These are phyloP conservation scores for Taxawa tesnikishii DNA, from an alignment of 2,329 filamentous ascomycete species.

Conservation along the genomic window DNA sequence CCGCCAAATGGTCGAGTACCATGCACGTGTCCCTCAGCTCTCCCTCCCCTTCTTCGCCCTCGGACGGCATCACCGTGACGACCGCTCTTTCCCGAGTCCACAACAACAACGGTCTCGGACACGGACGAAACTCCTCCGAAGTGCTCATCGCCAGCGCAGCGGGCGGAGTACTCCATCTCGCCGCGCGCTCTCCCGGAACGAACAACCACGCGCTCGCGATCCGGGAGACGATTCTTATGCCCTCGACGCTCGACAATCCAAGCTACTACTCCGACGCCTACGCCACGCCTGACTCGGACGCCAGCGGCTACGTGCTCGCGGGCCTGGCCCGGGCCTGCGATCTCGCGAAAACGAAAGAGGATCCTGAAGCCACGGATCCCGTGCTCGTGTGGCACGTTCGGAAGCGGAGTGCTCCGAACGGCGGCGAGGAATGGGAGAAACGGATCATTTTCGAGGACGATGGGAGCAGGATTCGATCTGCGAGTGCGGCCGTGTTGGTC, in stretches of 20 bases:
- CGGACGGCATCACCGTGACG: constrained; percentile 26
- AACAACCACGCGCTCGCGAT: constrained; percentile 24
- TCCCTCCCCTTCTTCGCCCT: not conserved
- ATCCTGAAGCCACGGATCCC: constrained; percentile 26
- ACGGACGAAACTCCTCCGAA: constrained; percentile 26
- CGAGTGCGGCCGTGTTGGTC: constrained; percentile 41
- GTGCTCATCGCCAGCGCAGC: constrained; percentile 25
- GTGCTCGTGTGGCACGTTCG: constrained; percentile 35
- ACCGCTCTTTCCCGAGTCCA: constrained; percentile 34
- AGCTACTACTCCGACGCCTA: constrained; percentile 45
- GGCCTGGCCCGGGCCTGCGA: constrained; percentile 33
- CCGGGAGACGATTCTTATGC: constrained; percentile 29
- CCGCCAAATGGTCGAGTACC: constrained; percentile 26
- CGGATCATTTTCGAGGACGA: constrained; percentile 47
- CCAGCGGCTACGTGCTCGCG: constrained; percentile 41
- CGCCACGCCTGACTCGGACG: constrained; percentile 28
- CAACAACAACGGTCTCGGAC: constrained; percentile 46
- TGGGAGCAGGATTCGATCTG: constrained; percentile 35
- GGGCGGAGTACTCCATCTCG: constrained; percentile 37
- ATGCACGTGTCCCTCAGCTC: constrained; percentile 8
- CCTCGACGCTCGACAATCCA: constrained; percentile 44
- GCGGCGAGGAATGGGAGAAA: constrained; percentile 25
- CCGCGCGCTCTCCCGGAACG: not conserved
- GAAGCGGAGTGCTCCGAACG: too few relatives aligned
- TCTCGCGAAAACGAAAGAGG: constrained; percentile 25